Evolutionary conservation across 2,329 filamentous ascomycete species (phyloP), one percentile per base, ranked within the genome.

Genomic region (Septoria petroselini): DNA sequence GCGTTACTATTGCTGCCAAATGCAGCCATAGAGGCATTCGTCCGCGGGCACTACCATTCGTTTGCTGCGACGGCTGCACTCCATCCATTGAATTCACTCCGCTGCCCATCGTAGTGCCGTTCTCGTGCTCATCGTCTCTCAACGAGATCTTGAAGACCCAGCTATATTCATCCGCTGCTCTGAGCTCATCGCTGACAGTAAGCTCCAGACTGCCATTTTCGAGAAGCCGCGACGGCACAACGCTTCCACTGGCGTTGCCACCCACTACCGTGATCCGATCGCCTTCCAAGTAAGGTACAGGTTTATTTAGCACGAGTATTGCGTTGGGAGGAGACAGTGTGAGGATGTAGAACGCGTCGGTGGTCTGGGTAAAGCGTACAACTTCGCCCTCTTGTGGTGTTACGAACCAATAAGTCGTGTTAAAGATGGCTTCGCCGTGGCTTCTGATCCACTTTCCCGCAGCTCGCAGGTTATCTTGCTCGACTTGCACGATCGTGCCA

Each of bases 381-480:
- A 72, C 63, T 1, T 64, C 66, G 0, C 71, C 71, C 40, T 76
- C 74, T 12, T 71, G 65, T 0, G 76, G 69, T 4, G 66, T 70
- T 2, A 76, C 63, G 54, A 73, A 72, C 76, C 76, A 79, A 58
- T 78, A 80, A 1, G 73, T 79, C 3, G 79, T 82, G 48, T 78
- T 76, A 60, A 76, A 82, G 15, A 83, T 72, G 1, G 77, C 77
- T 59, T 82, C 78, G 2, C 50, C 72, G 59, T 82, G 78, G 0
- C 56, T 58, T 23, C 71, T 70, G 46, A 82, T 79, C 79, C 79
- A 82, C 1, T 42, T 54, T 0, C 80, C 80, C 0, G 78, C 79
- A 33, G 72, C 70, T 0, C 73, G 68, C 12, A 83, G 63, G 54
- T 75, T 72, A 0, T 68, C 62, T 27, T 71, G 64, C 62, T 80